Evolutionary conservation across 306 rosid species (phyloP).

Genomic region (cucumber (Cucumis sativus)): Cucumber_9930_V3 NC_026660.2:23363001-23363500

Average conservation of each 20-base stretch:
- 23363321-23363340: slow-evolving; percentile 23
- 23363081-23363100: not conserved
- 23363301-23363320: slow-evolving; percentile 23
- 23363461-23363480: not conserved
- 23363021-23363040: not conserved
- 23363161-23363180: not conserved
- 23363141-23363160: not conserved
- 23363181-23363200: not conserved
- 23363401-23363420: slow-evolving; percentile 13
- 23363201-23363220: not conserved
- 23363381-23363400: slow-evolving; percentile 25
- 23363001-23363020: not conserved
- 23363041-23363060: not conserved
- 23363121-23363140: not conserved
- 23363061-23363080: not conserved
- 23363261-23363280: slow-evolving; percentile 9
- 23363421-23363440: slow-evolving; percentile 10
- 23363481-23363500: not conserved
- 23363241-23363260: slow-evolving; percentile 5
- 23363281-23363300: slow-evolving; percentile 11
- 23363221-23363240: not conserved
- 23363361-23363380: slow-evolving; percentile 23
- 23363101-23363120: not conserved
- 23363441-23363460: not conserved
- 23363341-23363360: slow-evolving; percentile 22